Conservation (phyloP, 1,284 basidiomycete species). For the Prillingera fragicola region DNA sequence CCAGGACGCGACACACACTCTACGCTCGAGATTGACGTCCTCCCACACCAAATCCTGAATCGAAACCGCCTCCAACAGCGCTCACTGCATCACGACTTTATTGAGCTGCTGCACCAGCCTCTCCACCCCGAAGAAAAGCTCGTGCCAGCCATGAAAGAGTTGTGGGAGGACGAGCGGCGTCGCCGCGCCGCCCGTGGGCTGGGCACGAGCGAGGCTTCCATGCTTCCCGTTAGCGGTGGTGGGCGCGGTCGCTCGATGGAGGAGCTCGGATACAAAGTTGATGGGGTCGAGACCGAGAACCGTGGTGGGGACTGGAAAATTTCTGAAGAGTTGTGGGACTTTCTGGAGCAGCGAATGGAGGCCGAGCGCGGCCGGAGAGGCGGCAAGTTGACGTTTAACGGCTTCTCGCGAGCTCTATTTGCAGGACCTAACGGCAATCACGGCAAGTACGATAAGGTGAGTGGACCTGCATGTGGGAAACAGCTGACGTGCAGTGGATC, state of each 20-base stretch:
- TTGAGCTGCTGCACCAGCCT: conserved; percentile 55
- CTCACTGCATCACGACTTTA: conserved; percentile 66
- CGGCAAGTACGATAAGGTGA: conserved; percentile 48
- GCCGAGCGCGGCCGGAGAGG: conserved; percentile 46
- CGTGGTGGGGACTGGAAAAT: conserved; percentile 48
- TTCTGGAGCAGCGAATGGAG: conserved; percentile 39
- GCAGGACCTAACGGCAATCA: conserved; percentile 35
- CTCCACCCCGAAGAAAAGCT: conserved; percentile 63
- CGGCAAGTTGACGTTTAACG: conserved; percentile 35
- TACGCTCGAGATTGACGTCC: conserved; percentile 77
- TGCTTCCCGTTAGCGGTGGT: conserved; percentile 44
- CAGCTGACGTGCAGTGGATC: conserved; percentile 53
- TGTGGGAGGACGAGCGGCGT: conserved; percentile 89
- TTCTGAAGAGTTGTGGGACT: conserved; percentile 38
- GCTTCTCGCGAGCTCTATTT: conserved; percentile 29
- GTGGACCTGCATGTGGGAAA: conserved; percentile 4
- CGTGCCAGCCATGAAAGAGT: conserved; percentile 78
- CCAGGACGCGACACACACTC: conserved; percentile 62
- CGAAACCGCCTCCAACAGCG: conserved; percentile 62
- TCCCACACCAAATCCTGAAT: conserved; percentile 79
- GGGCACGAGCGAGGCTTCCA: conserved; percentile 29
- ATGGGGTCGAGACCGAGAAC: conserved; percentile 27
- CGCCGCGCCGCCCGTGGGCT: conserved; percentile 61
- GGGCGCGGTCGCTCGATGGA: conserved; percentile 37
- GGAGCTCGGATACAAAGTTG: conserved; percentile 39